A percentile compares a stretch with the other conserved stretches of the same genome.
Evolutionary conservation across 345 rosid species (phyloP).

Genomic region (Euphorbia peplus): DNA sequence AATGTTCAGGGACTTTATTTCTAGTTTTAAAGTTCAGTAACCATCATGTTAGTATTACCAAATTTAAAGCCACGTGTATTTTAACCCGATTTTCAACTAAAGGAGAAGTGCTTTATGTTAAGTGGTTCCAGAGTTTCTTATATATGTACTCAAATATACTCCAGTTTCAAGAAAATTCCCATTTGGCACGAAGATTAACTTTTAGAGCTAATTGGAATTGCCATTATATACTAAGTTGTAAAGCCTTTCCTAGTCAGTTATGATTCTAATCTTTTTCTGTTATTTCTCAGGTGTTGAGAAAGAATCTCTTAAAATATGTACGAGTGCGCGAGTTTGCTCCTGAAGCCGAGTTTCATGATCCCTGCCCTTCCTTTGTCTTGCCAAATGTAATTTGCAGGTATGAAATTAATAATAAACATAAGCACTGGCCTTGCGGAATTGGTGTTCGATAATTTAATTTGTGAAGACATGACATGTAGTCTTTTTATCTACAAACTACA

Average conservation of each 20-base stretch:
- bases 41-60: no score
- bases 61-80: no score
- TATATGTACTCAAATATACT: neutral
- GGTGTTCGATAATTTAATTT: neutral
- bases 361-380: conserved; percentile 61
- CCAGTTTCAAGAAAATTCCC: neutral
- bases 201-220: neutral
- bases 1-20: no score
- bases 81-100: neutral
- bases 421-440: neutral
- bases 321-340: conserved; percentile 73
- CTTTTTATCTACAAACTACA: neutral
- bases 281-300: conserved; percentile 64
- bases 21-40: no score
- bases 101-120: neutral
- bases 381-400: conserved; percentile 93
- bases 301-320: conserved; percentile 69
- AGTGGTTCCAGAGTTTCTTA: neutral
- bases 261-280: conserved; percentile 7
- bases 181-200: neutral
- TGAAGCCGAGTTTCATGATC: conserved; percentile 73
- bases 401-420: neutral
- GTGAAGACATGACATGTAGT: neutral
- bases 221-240: neutral
- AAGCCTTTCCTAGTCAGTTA: conserved; percentile 5